Evolutionary conservation across 805 yeast genomes (phyloP), one percentile per base, ranked within the genome.

Genomic region (Candida tibetensis): DNA sequence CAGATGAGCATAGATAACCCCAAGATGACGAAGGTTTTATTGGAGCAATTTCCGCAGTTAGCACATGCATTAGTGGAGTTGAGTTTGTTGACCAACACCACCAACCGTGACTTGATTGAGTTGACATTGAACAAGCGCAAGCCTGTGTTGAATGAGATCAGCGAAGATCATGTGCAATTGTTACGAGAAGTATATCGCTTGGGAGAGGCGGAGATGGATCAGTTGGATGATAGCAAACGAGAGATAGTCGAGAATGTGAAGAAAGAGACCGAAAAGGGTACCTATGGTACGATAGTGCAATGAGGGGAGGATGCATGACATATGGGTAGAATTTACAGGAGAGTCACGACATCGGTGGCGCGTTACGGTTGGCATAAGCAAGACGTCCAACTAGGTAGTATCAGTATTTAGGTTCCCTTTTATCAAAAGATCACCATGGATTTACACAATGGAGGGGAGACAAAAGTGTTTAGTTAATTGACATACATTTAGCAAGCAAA

Each of bases 51-150:
- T 41, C 97, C 97, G 0, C 97, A 91, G 57, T 66, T 91, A 32
- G 66, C 86, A 2, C 88, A 81, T 57, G 93, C 95, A 0, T 66
- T 87, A 19, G 91, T 89, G 2, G 96, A 90, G 53, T 69, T 81
- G 2, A 61, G 87, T 13, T 44, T 67, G 18, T 42, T 66, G 39
- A 48, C 63, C 17, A 64, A 62, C 34, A 48, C 62, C 3, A 52
- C 68, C 7, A 61, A 58, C 14, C 62, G 59, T 13, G 72, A 66
- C 15, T 47, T 58, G 33, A 56, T 69, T 4, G 66, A 66, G 36
- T 51, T 64, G 28, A 58, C 69, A 22, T 51, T 69, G 32, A 69
- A 66, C 44, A 52, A 62, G 25, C 47, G 46, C n/a, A 55, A 54
- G 22, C 57, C 57, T 2, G 60, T 53, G 2, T 44, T 69, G 18